Evolutionary conservation across 2,329 filamentous ascomycete species (phyloP), one percentile per base, ranked within the genome.

Genomic region (Penicillium corylophilum): DNA sequence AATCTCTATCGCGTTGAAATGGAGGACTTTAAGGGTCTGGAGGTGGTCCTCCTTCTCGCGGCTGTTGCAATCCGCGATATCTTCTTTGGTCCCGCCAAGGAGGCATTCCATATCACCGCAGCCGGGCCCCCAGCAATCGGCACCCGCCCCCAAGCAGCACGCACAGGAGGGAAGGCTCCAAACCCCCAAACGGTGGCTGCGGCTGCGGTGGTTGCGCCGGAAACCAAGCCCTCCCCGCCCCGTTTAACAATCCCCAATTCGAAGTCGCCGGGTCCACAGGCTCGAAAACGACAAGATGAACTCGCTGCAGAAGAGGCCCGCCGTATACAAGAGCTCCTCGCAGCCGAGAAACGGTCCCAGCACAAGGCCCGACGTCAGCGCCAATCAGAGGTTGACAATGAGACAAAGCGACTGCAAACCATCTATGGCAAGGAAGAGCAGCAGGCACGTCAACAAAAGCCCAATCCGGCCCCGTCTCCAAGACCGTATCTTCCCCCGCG

Each of bases 21-120:
- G 55, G 91, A 99, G 70, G 94, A 99, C 71, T 85, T 88, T 51
- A 97, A 96, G 71, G 94, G 94, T 0, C 77, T 97, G 4, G 94
- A 99, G 68, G 82, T 97, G 1, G 86, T 92, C 1, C 73, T 97
- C 20, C 65, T 86, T 24, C 73, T 87, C 0, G 75, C 81, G 15
- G 82, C 82, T 0, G 75, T 82, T 2, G 81, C 83, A 12, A 85
- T 87, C 51, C 76, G 81, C 22, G 83, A 86, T 60, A 71, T 86
- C 5, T 86, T 79, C 69, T 85, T 84, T 62, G 74, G 80, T 52
- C 81, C 85, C 4, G 82, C 85, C 49, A 81, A 82, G 16, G 89
- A 95, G 61, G 79, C 85, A 4, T 97, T 96, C 75, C 94, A 96
- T 68, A 79, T 91, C 18, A 47, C 53, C 7, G 42, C 56, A 10